A percentile compares a stretch with the other conserved stretches of the same genome.
These are phyloP conservation scores for Erysimum cheiranthoides DNA, from an alignment of 345 rosid genomes.

Conservation along the genomic window DNA sequence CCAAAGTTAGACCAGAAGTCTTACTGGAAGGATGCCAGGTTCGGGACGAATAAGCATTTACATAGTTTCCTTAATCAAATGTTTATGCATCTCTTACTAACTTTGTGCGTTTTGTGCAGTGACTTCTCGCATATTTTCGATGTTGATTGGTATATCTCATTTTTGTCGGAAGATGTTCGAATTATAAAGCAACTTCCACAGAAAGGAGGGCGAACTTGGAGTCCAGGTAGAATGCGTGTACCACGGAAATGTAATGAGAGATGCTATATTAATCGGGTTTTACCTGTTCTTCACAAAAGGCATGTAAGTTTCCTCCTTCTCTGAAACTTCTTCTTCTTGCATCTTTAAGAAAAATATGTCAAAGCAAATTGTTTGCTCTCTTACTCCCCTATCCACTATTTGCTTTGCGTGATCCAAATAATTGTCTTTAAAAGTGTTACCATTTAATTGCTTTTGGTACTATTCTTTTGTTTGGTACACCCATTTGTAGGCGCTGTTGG, in stretches of 20 bases:
- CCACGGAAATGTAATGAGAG: slow-evolving; percentile 95
- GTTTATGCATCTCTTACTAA: neutral
- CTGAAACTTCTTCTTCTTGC: slow-evolving; percentile 26
- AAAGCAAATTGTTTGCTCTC: slow-evolving; percentile 8
- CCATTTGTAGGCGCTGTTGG: slow-evolving; percentile 1
- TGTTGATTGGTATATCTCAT: slow-evolving; percentile 76
- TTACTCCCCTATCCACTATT: neutral
- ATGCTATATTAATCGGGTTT: slow-evolving; percentile 87
- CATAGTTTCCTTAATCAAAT: too few relatives aligned
- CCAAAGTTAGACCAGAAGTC: slow-evolving; percentile 97
- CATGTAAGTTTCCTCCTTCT: slow-evolving; percentile 86
- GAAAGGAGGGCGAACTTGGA: slow-evolving; percentile 71
- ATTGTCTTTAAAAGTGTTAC: slow-evolving; percentile 9
- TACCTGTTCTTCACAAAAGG: slow-evolving; percentile 97
- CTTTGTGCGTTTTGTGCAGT: slow-evolving; percentile 54
- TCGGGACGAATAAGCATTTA: slow-evolving; percentile 29
- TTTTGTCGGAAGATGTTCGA: slow-evolving; percentile 77
- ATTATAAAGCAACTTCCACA: slow-evolving; percentile 84
- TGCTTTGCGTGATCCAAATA: neutral
- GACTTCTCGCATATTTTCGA: slow-evolving; percentile 89
- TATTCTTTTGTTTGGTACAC: neutral
- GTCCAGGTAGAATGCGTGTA: slow-evolving; percentile 77
- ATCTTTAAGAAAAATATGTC: neutral
- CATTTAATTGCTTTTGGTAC: neutral
- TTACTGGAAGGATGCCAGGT: slow-evolving; percentile 98